Evolutionary conservation across 2,329 filamentous ascomycete species (phyloP).

Genomic region (Nemania abortiva): DNA sequence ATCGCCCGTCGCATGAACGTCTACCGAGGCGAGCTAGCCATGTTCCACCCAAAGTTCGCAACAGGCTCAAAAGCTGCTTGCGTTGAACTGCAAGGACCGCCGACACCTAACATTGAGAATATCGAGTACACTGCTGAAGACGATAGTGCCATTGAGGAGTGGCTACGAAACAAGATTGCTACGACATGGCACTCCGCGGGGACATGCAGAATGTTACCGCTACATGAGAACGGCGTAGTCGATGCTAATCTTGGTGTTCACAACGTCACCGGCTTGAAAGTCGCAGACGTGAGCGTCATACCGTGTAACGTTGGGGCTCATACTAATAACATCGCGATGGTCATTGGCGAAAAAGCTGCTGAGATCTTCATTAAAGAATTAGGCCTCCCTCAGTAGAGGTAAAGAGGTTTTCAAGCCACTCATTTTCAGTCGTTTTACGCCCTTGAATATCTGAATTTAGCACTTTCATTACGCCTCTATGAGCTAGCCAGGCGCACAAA

Average conservation of each 20-base stretch:
- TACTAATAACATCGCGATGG: conserved; percentile 24
- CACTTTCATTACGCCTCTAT: no score
- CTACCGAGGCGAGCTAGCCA: conserved; percentile 17
- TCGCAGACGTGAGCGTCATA: conserved; percentile 26
- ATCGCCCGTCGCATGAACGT: conserved; percentile 18
- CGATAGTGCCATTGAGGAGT: conserved; percentile 22
- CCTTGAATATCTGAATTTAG: no score
- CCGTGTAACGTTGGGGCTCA: conserved; percentile 17
- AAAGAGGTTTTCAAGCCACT: no score
- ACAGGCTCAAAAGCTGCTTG: conserved; percentile 12
- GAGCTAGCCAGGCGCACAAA: no score
- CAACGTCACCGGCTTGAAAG: conserved; percentile 15
- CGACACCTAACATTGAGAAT: neutral
- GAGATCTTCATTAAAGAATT: conserved; percentile 22
- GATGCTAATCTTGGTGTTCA: conserved; percentile 17
- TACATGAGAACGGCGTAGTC: conserved; percentile 5
- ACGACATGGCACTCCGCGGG: conserved; percentile 14
- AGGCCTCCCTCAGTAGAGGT: neutral
- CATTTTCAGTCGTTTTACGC: no score
- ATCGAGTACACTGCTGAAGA: conserved; percentile 29
- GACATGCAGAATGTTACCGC: conserved; percentile 21
- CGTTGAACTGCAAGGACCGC: neutral
- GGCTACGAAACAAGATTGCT: conserved; percentile 18
- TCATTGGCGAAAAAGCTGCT: conserved; percentile 29
- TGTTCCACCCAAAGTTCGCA: conserved; percentile 7